phyloP scores from a whole-genome alignment of 768 basidiomycete species.

The Lactifluus pinguis region DNA sequence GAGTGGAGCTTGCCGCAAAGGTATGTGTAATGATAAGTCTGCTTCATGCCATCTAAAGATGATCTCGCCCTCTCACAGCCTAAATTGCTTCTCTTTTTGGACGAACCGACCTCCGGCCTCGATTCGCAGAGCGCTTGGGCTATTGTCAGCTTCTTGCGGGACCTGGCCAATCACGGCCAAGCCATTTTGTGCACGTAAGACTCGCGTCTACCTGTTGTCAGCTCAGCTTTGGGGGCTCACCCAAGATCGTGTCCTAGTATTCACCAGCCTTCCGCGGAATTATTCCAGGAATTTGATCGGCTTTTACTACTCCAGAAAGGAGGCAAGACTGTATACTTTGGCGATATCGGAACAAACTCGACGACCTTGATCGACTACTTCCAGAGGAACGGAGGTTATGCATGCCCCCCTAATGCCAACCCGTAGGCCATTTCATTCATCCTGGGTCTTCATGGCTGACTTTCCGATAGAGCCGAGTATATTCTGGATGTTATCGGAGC shows the following conservation, averaged over 20 bases:
- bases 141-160: conserved; percentile 63
- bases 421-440: conserved; percentile 32
- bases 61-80: conserved; percentile 35
- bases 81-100: conserved; percentile 71
- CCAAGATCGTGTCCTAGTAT: conserved; percentile 19
- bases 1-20: conserved; percentile 81
- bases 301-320: conserved; percentile 70
- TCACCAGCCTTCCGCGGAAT: conserved; percentile 69
- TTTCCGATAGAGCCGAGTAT: conserved; percentile 32
- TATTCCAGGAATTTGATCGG: conserved; percentile 79
- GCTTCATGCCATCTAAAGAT: neutral
- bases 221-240: neutral
- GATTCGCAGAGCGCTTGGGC: conserved; percentile 86
- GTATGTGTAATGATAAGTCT: conserved; percentile 4
- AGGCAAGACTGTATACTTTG: conserved; percentile 60
- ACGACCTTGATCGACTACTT: conserved; percentile 67
- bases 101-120: conserved; percentile 81
- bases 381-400: conserved; percentile 52
- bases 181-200: conserved; percentile 82
- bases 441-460: neutral
- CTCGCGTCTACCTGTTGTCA: conserved; percentile 1
- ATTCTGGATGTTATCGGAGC: conserved; percentile 49
- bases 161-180: conserved; percentile 73
- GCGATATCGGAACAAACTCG: conserved; percentile 58
- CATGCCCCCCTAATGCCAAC: conserved; percentile 60